These are phyloP conservation scores for Termitomyces sp. DNA, from an alignment of 768 basidiomycete species.

Conservation along the genomic window DNA sequence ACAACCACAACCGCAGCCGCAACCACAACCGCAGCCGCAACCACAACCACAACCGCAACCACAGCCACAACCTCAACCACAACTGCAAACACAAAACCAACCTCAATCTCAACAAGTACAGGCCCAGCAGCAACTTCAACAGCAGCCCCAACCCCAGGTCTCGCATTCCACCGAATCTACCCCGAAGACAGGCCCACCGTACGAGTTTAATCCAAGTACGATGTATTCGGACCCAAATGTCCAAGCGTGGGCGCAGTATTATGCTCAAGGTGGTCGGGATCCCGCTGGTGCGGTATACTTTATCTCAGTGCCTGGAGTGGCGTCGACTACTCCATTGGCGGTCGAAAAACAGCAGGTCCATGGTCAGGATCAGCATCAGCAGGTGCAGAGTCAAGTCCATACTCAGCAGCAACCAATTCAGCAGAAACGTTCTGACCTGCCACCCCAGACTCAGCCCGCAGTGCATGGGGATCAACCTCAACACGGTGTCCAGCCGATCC, in stretches of 20 bases:
- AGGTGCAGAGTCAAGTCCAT: slow-evolving; percentile 12
- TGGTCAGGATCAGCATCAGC: slow-evolving; percentile 13
- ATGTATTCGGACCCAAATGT: slow-evolving; percentile 77
- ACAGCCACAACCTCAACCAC: slow-evolving; percentile 12
- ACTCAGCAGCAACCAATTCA: slow-evolving; percentile 12
- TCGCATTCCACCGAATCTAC: slow-evolving; percentile 19
- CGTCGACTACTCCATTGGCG: slow-evolving; percentile 27
- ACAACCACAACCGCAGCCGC: slow-evolving; percentile 18
- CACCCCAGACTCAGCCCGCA: not conserved
- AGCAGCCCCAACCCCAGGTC: slow-evolving; percentile 13
- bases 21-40: slow-evolving; percentile 11
- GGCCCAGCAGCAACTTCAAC: slow-evolving; percentile 14
- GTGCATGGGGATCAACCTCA: slow-evolving; percentile 2
- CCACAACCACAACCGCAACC: slow-evolving; percentile 18
- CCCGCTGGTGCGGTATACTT: slow-evolving; percentile 77
- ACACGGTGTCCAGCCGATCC: slow-evolving; percentile 2
- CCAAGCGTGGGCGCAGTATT: slow-evolving; percentile 85
- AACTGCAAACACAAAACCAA: slow-evolving; percentile 17
- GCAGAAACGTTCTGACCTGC: slow-evolving; percentile 2
- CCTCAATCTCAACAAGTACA: slow-evolving; percentile 19
- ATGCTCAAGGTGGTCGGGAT: slow-evolving; percentile 73
- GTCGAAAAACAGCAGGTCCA: slow-evolving; percentile 9
- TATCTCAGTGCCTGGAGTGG: slow-evolving; percentile 69
- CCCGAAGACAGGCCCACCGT: slow-evolving; percentile 36
- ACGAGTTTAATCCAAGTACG: slow-evolving; percentile 55